phyloP scores from a whole-genome alignment of 192 early-diverging fungal species.

The Chytriomyces hyalinus region DNA sequence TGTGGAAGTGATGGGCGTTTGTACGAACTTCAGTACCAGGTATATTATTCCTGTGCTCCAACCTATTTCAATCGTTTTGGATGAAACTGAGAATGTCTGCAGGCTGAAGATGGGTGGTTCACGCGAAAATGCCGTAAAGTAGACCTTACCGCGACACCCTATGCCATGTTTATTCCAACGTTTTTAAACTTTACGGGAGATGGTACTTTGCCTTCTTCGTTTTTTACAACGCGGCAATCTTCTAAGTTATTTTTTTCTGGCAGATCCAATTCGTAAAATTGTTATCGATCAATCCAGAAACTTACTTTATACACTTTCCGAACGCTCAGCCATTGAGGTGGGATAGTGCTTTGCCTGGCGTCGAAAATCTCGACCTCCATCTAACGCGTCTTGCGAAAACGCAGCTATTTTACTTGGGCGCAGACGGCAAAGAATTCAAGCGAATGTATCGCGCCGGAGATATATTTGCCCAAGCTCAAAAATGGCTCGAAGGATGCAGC shows the following conservation, averaged over 20 bases:
- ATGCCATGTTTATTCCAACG: constrained; percentile 76
- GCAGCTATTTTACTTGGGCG: constrained; percentile 65
- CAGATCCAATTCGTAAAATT: constrained; percentile 67
- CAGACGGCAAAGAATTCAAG: constrained; percentile 60
- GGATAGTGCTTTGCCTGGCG: not conserved
- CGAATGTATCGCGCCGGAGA: constrained; percentile 14
- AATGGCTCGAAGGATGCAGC: constrained; percentile 24
- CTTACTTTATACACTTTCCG: constrained; percentile 73
- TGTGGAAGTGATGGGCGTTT: constrained; percentile 83
- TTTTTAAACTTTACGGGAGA: constrained; percentile 26
- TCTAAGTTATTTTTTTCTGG: not conserved
- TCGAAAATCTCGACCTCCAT: constrained; percentile 1
- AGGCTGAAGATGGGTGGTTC: constrained; percentile 86
- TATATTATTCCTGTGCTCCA: constrained; percentile 1
- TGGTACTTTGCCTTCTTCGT: not conserved
- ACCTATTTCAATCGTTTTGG: not conserved
- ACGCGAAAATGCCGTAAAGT: constrained; percentile 74
- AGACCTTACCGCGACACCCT: constrained; percentile 70
- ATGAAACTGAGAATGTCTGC: constrained; percentile 1
- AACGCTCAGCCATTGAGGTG: constrained; percentile 73
- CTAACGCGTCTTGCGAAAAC: not conserved
- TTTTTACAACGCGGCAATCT: too few species aligned
- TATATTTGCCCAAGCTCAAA: constrained; percentile 43
- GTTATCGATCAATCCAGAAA: constrained; percentile 70
- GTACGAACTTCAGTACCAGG: constrained; percentile 88